phyloP scores from a whole-genome alignment of 2,329 filamentous ascomycete genomes.

The Fusarium sp. region DNA sequence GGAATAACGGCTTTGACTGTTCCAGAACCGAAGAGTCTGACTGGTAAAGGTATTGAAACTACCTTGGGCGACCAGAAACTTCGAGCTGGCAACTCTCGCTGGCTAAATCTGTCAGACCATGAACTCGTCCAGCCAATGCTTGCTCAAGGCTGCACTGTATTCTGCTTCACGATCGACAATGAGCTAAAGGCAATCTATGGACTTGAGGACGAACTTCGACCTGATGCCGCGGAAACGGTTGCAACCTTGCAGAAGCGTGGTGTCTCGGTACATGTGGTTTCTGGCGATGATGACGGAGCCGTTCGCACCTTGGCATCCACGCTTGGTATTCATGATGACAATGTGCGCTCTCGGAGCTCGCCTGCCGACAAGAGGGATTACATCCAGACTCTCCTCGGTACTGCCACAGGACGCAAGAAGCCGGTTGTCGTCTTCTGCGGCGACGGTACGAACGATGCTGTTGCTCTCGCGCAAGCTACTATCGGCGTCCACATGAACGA shows the following conservation, averaged over 20 bases:
- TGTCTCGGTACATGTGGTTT: constrained; percentile 62
- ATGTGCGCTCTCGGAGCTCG: constrained; percentile 58
- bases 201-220: constrained; percentile 61
- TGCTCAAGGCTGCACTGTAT: constrained; percentile 56
- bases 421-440: constrained; percentile 75
- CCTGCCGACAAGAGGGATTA: constrained; percentile 63
- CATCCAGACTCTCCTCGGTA: constrained; percentile 54
- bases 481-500: constrained; percentile 77
- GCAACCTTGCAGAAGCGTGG: constrained; percentile 52
- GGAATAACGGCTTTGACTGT: constrained; percentile 40
- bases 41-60: constrained; percentile 62
- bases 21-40: constrained; percentile 53
- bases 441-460: constrained; percentile 84
- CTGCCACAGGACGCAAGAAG: constrained; percentile 27
- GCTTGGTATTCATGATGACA: constrained; percentile 56
- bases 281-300: constrained; percentile 66
- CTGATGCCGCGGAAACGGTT: constrained; percentile 56
- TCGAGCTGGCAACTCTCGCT: constrained; percentile 64
- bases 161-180: constrained; percentile 60
- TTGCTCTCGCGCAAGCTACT: constrained; percentile 76
- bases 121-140: constrained; percentile 53
- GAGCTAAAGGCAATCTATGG: constrained; percentile 57
- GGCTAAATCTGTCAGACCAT: constrained; percentile 56
- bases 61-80: constrained; percentile 47
- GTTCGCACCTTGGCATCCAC: constrained; percentile 57